These are phyloP conservation scores for Scutellaria baicalensis DNA, from an alignment of 257 asterid species.

Conservation along the genomic window DNA sequence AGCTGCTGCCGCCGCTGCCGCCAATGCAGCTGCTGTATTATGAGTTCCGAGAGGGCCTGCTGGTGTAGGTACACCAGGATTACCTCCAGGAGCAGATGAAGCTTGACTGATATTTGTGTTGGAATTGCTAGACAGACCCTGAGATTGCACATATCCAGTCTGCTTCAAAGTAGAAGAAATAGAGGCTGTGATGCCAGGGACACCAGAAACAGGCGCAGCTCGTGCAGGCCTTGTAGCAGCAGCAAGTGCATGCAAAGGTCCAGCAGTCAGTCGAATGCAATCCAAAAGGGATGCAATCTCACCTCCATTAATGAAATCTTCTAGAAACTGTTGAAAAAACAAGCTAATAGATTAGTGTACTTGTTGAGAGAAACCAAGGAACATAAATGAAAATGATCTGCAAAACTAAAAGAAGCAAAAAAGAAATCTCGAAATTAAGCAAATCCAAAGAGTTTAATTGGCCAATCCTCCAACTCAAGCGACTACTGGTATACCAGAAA, in stretches of 20 bases:
- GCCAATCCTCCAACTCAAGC: background rate
- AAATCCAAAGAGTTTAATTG: background rate
- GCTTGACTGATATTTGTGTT: conserved; percentile 47
- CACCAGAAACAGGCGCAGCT: conserved; percentile 96
- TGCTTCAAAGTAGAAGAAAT: conserved; percentile 64
- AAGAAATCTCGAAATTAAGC: background rate
- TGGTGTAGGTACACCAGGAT: conserved; percentile 40
- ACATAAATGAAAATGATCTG: conserved; percentile 10
- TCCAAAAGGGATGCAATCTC: conserved; percentile 96
- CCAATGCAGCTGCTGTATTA: conserved; percentile 63
- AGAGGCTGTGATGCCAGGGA: conserved; percentile 53
- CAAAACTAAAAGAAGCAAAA: background rate
- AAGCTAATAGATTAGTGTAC: background rate
- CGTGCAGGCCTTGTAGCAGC: conserved; percentile 99
- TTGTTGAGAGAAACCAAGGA: background rate
- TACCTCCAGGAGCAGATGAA: conserved; percentile 52
- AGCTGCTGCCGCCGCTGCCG: conserved; percentile 85
- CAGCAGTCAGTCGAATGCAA: conserved; percentile 95
- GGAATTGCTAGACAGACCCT: conserved; percentile 49
- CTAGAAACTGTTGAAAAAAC: conserved; percentile 61
- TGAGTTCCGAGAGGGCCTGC: conserved; percentile 52
- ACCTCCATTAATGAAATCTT: conserved; percentile 95
- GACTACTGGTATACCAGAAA: background rate
- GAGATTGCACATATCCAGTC: conserved; percentile 51
- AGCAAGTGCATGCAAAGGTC: conserved; percentile 98